Percentiles rank a stretch among this genome's conserved stretches.
Conservation (phyloP, 2,329 filamentous ascomycete genomes). For the Colletotrichum lindemuthianum region DNA sequence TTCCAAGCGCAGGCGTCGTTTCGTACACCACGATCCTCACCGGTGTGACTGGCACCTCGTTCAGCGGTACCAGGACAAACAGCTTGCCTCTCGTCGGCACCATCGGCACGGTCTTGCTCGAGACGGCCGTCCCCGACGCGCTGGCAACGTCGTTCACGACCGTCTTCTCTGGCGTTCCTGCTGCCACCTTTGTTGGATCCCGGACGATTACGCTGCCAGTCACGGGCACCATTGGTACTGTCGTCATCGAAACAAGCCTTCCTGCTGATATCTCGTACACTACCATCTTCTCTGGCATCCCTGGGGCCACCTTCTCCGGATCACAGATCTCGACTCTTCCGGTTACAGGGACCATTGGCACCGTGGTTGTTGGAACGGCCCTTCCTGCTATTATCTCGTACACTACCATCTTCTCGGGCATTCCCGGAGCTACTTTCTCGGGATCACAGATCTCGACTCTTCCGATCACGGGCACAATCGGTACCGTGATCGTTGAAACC, state of each 20-base stretch:
- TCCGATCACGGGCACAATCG: background rate
- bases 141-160: constrained; percentile 16
- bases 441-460: background rate
- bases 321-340: background rate
- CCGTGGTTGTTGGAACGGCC: constrained; percentile 3
- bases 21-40: constrained; percentile 17
- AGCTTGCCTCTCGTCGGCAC: constrained; percentile 6
- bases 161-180: constrained; percentile 10
- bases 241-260: constrained; percentile 12
- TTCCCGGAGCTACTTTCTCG: background rate
- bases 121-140: constrained; percentile 6
- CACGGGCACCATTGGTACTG: constrained; percentile 16
- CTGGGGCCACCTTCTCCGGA: constrained; percentile 9
- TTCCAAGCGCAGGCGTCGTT: constrained; percentile 4
- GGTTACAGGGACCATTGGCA: constrained; percentile 9
- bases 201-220: constrained; percentile 10
- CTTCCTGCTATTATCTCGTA: background rate
- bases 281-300: constrained; percentile 10
- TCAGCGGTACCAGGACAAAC: constrained; percentile 1
- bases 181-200: constrained; percentile 1
- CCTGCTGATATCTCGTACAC: constrained; percentile 1
- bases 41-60: background rate
- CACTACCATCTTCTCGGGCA: background rate
- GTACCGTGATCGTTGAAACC: background rate
- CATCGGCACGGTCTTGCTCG: constrained; percentile 9